Evolutionary conservation across 129 eudicot species (phyloP), one percentile per base, ranked within the genome.

Genomic region (Centaurea solstitialis): DNA sequence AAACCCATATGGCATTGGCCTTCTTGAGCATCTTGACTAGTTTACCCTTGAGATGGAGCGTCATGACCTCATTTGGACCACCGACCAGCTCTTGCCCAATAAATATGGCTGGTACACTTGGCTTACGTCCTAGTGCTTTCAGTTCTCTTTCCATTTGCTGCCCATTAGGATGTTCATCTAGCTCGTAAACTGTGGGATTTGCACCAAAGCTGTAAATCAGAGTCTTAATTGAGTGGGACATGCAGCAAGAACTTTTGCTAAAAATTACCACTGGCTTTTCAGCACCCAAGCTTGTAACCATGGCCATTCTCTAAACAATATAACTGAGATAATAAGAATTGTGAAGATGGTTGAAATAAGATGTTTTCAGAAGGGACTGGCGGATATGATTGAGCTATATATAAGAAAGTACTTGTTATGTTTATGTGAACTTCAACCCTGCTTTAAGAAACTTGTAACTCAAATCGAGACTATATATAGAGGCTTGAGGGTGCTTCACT

Each of bases 131-230:
- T 45, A 77, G 39, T 30, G 68, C 82, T 47, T 83, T 72, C 74
- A 91, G 68, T 28, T 83, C 93, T 78, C 64, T 83, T 73, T 91
- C 96, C 30, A 91, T 21, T 76, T 78, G 87, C 61, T 76, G 81
- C 12, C 95, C 92, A 72, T 88, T 72, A 39, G 88, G 90, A 77
- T 86, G 83, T 59, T 88, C 79, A 80, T 90, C 95, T n/a, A 90
- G 86, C 83, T 91, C 87, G 21, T 86, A 86, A 61, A 91, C 89
- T 10, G 85, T 79, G 0, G 88, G 79, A 77, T 88, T 88, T 3
- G 88, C 92, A 37, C 95, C 95, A 68, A 79, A 91, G 73, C 89
- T 82, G 72, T 69, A 76, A 40, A 88, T 88, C n/a, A 91, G 83
- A 21, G 86, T 82, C 71, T 84, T 77, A 1, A 91, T 47, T 15